phyloP scores from a whole-genome alignment of 169 alveolate genomes.

The Plasmodium gallinaceum region DNA sequence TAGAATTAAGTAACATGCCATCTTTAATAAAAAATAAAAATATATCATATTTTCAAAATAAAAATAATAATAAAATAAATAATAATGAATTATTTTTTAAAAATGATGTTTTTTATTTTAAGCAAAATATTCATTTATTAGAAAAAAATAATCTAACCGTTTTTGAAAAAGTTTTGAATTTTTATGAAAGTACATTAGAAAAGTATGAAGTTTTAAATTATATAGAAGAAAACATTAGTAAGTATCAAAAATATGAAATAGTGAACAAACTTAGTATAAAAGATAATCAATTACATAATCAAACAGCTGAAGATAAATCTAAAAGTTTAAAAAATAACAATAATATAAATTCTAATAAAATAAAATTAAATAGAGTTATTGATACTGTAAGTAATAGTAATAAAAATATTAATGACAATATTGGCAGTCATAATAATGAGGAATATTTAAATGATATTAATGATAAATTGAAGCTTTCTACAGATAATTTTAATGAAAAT shows the following conservation, averaged over 20 bases:
- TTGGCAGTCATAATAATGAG: not conserved
- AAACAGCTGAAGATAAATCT: not conserved
- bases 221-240: slow-evolving; percentile 38
- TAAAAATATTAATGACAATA: not conserved
- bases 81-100: slow-evolving; percentile 27
- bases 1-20: slow-evolving; percentile 19
- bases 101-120: slow-evolving; percentile 62
- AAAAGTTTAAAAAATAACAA: not conserved
- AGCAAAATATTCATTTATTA: slow-evolving; percentile 57
- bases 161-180: slow-evolving; percentile 63
- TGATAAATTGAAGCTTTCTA: not conserved
- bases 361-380: not conserved
- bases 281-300: not conserved
- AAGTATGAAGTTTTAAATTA: slow-evolving; percentile 46
- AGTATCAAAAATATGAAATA: not conserved
- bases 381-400: not conserved
- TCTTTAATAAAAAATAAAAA: slow-evolving; percentile 13
- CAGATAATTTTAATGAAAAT: not conserved
- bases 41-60: slow-evolving; percentile 6
- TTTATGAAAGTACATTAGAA: slow-evolving; percentile 42
- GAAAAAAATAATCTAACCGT: slow-evolving; percentile 46
- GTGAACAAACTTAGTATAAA: not conserved
- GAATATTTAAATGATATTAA: not conserved
- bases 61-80: not conserved
- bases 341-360: not conserved